Percentiles rank a stretch among this genome's conserved stretches.
These are phyloP conservation scores for Oryza meyeriana DNA, from an alignment of 176 grass and related monocot genomes.

Conservation along the genomic window DNA sequence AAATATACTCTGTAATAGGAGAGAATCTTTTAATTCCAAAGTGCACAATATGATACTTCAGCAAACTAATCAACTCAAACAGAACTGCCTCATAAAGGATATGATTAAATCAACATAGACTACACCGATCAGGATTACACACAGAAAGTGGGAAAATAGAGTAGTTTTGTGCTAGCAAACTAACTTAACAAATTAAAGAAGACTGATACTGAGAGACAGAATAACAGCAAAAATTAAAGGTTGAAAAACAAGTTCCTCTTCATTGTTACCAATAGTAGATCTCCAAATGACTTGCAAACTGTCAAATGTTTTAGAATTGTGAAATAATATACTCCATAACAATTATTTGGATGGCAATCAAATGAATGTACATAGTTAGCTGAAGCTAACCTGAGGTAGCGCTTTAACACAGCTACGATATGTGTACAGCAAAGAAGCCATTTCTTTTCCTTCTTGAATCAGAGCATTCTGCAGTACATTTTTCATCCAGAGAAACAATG, in stretches of 20 bases:
- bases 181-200: conserved; percentile 26
- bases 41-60: conserved; percentile 17
- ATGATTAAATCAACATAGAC: conserved; percentile 11
- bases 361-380: conserved; percentile 32
- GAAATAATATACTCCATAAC: conserved; percentile 5
- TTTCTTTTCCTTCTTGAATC: conserved; percentile 98
- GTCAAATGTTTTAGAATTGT: background rate
- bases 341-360: conserved; percentile 8
- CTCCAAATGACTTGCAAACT: background rate
- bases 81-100: background rate
- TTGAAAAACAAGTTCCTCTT: background rate
- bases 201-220: conserved; percentile 1
- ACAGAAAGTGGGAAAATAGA: background rate
- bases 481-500: conserved; percentile 29
- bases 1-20: background rate
- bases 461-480: conserved; percentile 64
- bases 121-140: conserved; percentile 16
- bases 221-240: background rate
- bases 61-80: conserved; percentile 3
- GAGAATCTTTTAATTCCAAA: background rate
- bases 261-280: background rate
- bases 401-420: conserved; percentile 99
- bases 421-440: conserved; percentile 95
- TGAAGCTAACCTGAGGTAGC: conserved; percentile 81
- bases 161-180: conserved; percentile 8